Base-by-base conservation (phyloP, 352 stramenopile genomes). In the Globisporangium paroecandrum region DNA sequence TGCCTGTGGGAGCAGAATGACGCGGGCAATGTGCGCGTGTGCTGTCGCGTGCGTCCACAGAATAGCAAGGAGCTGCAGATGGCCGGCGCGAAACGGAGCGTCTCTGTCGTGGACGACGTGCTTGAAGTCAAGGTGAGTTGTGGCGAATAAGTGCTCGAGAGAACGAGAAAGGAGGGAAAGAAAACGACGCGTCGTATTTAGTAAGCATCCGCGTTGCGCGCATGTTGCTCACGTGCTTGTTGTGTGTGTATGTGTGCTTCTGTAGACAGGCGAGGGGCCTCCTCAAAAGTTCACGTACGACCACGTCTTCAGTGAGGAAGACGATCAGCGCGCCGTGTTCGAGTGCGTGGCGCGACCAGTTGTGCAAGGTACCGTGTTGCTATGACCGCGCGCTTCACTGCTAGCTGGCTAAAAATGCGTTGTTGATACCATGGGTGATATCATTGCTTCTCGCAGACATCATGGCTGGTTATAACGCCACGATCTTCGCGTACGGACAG, bases 401-500 rank as follows among this genome's bases (percentile, higher is more conserved):
- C 3, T 22, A 24, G 1, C 6, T 22, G 15, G 3, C 6, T 51
- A 24, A 7, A 22, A 22, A 51, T 24, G 5, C 43, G 6, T 51
- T n/a, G 18, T 6, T 47, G 49, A 62, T 27, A 3, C 13, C 9
- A 24, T 51, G 43, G 43, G n/a, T 59, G 6, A 29, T 67, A 4
- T 10, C 36, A 24, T 64, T 46, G 10, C n/a, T 41, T 64, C 1
- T 5, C 5, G 24, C 53, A 92, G 89, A 97, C 74, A 89, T 98
- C 38, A 91, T 98, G 75, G 78, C 90, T 53, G 93, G 94, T 6
- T 98, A 98, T 76, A 97, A 98, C 66, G 93, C 89, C 1, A 98
- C 93, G 36, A 97, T 98, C 65, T 98, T 98, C 62, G 92, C 93
- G 4, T 98, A 98, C 69, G 91, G 91, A 3, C 91, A 97, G 75